phyloP scores from a whole-genome alignment of 2,329 filamentous ascomycete genomes.

The Ophiocordyceps sinensis region DNA sequence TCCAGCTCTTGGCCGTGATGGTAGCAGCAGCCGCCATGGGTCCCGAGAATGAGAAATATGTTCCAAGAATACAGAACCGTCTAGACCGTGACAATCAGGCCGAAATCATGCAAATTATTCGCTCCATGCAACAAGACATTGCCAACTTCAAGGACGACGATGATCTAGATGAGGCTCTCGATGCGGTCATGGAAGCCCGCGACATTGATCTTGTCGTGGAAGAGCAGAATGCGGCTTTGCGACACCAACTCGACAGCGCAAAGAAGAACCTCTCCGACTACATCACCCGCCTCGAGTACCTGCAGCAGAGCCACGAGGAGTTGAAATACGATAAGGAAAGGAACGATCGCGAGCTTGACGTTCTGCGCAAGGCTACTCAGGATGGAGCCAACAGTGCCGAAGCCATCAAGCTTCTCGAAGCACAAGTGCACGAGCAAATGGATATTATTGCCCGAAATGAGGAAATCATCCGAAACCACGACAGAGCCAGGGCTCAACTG shows the following conservation, averaged over 20 bases:
- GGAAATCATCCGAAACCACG: conserved; percentile 32
- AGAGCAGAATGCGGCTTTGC: conserved; percentile 35
- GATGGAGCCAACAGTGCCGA: conserved; percentile 37
- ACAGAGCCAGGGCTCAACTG: conserved; percentile 32
- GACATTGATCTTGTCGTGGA: conserved; percentile 43
- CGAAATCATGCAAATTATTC: conserved; percentile 30
- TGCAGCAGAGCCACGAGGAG: conserved; percentile 49
- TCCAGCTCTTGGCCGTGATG: conserved; percentile 45
- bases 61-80: conserved; percentile 27
- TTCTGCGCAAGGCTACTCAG: conserved; percentile 32
- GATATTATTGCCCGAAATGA: conserved; percentile 52
- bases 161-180: conserved; percentile 23
- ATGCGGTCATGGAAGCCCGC: conserved; percentile 26
- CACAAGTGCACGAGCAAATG: conserved; percentile 50
- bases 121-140: conserved; percentile 24
- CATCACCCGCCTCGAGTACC: conserved; percentile 42
- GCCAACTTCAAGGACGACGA: conserved; percentile 21
- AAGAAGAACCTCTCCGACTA: conserved; percentile 45
- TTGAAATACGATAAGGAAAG: conserved; percentile 48
- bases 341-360: conserved; percentile 37
- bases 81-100: conserved; percentile 28
- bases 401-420: conserved; percentile 38
- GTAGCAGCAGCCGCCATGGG: conserved; percentile 46
- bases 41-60: conserved; percentile 38
- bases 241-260: conserved; percentile 35